Base-by-base conservation (phyloP, 208 protist species). In the Porcisia deanei region DNA sequence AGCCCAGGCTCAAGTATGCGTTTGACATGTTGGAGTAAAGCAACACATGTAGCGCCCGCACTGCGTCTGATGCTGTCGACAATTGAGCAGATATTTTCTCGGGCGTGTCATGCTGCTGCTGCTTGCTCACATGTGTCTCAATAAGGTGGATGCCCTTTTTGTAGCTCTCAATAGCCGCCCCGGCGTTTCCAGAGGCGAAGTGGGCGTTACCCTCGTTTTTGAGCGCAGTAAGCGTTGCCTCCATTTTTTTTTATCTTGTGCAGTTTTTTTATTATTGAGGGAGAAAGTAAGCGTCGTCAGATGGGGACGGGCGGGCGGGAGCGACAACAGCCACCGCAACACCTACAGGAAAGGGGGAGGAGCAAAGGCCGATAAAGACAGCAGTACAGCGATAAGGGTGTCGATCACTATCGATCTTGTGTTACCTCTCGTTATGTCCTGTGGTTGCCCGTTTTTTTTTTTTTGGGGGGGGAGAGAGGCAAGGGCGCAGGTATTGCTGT, bases 1-100 rank as follows among this genome's bases (percentile, higher is more conserved):
- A 20, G 20, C 75, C 43, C 8, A 73, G 47, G 4, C 43, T 71
- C 30, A 92, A 61, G 71, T 88, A 91, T 1, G 84, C 88, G 70
- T 91, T 90, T 30, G 90, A 82, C 53, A 94, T 71, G 70, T 96
- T 96, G 3, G 90, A 93, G 80, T 92, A 92, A 14, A 96, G 74
- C 20, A 88, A 69, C 7, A 79, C 64, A 18, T 85, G 78, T 22
- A 96, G 76, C 20, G 45, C 59, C 4, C 39, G 69, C 34, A 76
- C 30, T 14, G 54, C 52, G 0, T 25, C 54, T 22, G 59, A 79
- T 16, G 34, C 12, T 22, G 20, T 47, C 39, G 16, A 43, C 1
- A 37, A 52, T 2, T 6, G 3, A 43, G 22, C 39, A 5, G 63
- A 30, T 14, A 7, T 0, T 10, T 22, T 22, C 1, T 3, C 8